phyloP scores from a whole-genome alignment of 75 land plant species.

The Ceratopteris richardii region DNA sequence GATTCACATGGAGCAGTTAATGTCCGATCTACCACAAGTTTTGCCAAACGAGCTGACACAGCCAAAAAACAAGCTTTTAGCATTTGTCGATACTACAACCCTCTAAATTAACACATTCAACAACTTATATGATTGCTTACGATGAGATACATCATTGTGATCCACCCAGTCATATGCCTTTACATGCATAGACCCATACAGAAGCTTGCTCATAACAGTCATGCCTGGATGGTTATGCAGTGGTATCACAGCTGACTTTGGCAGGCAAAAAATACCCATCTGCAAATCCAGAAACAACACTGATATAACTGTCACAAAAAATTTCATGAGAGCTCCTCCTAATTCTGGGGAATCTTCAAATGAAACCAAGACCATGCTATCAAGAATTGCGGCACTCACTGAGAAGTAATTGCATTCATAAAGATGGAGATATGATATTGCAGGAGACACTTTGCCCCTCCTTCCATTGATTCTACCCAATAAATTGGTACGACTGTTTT shows the following conservation, averaged over 20 bases:
- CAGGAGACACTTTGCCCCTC: background rate
- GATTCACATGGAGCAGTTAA: conserved; percentile 58
- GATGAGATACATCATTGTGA: conserved; percentile 5
- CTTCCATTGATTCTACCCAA: background rate
- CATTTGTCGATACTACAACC: too few relatives aligned
- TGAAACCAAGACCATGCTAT: background rate
- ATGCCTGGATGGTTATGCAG: conserved; percentile 72
- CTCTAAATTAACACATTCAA: too few relatives aligned
- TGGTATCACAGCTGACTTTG: conserved; percentile 43
- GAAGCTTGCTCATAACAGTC: conserved; percentile 66
- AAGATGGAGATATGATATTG: conserved; percentile 10
- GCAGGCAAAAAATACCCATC: conserved; percentile 55
- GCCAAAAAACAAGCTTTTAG: too few relatives aligned
- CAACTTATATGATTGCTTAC: too few relatives aligned
- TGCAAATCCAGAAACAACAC: conserved; percentile 12
- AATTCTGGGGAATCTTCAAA: background rate
- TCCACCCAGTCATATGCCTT: conserved; percentile 64
- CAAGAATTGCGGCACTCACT: conserved; percentile 6
- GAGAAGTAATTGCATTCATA: conserved; percentile 18
- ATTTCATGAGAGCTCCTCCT: background rate
- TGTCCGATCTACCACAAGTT: conserved; percentile 23
- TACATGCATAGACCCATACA: conserved; percentile 54
- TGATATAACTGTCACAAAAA: background rate
- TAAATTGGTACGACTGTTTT: conserved; percentile 27
- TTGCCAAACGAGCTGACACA: conserved; percentile 40